A percentile compares a stretch with the other conserved stretches of the same genome.
These are phyloP conservation scores for Yamadazyma akitaensis DNA, from an alignment of 805 yeast genomes.

Conservation along the genomic window DNA sequence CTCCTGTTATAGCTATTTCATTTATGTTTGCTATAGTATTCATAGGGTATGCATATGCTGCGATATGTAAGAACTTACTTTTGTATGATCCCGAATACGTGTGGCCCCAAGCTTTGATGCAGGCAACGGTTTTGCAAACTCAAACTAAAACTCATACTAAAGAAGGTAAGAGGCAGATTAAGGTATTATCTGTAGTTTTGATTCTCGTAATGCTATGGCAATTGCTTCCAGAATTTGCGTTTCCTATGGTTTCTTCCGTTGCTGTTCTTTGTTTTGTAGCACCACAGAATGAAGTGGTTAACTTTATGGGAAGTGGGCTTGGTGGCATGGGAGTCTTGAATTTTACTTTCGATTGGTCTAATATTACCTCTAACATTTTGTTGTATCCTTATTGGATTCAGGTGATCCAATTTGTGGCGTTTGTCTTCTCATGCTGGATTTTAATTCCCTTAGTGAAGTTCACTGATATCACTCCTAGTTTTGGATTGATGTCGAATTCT, in stretches of 20 bases:
- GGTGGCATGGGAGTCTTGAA: conserved; percentile 53
- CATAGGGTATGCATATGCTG: conserved; percentile 52
- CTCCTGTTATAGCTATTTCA: conserved; percentile 34
- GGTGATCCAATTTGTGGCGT: conserved; percentile 46
- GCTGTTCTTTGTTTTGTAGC: conserved; percentile 50
- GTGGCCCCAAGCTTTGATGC: conserved; percentile 54
- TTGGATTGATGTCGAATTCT: conserved; percentile 48
- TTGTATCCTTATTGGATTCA: conserved; percentile 52
- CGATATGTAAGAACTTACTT: conserved; percentile 44
- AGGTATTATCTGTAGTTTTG: conserved; percentile 34
- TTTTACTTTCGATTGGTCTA: conserved; percentile 51
- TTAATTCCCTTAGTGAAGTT: conserved; percentile 47
- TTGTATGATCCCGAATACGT: conserved; percentile 47
- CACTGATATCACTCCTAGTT: conserved; percentile 26
- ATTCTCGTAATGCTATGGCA: conserved; percentile 42
- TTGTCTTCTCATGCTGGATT: conserved; percentile 47
- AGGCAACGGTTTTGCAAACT: conserved; percentile 41
- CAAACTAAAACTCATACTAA: conserved; percentile 16
- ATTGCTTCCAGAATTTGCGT: conserved; percentile 45
- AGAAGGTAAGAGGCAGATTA: conserved; percentile 27
- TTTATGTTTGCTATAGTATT: conserved; percentile 54
- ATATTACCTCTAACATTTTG: conserved; percentile 49
- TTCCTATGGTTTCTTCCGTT: conserved; percentile 48
- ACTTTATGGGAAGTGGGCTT: conserved; percentile 50
- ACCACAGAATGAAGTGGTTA: conserved; percentile 37